A percentile compares a stretch with the other conserved stretches of the same genome.
phyloP scores from a whole-genome alignment of 768 basidiomycete genomes.

The Tulasnella calospora region DNA sequence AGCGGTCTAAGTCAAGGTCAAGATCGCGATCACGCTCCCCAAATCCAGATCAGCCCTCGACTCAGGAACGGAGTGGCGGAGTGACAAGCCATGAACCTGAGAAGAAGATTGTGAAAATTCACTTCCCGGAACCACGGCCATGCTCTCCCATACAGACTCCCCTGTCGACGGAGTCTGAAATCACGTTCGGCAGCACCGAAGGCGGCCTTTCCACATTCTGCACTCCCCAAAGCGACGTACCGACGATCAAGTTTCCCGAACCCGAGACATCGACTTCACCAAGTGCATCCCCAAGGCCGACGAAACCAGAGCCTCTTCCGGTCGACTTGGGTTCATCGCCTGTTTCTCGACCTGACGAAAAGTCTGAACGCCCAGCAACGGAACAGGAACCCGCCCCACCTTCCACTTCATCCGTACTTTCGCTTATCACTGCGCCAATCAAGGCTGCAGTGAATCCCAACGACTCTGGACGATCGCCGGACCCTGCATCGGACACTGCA shows the following conservation, averaged over 20 bases:
- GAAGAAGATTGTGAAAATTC: background rate
- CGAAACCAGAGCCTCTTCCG: background rate
- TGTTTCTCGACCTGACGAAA: background rate
- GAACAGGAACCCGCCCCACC: background rate
- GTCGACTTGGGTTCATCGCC: background rate
- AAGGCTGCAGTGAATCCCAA: background rate
- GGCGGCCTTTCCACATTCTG: background rate
- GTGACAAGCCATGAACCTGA: background rate
- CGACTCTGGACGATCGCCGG: background rate
- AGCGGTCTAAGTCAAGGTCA: background rate
- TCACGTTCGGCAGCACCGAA: background rate
- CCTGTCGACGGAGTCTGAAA: background rate
- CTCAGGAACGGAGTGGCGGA: background rate
- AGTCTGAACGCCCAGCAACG: background rate
- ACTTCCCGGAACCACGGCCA: conserved; percentile 1
- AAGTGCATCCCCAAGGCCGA: background rate
- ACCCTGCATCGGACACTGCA: background rate
- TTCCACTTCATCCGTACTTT: background rate
- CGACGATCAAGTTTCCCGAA: background rate
- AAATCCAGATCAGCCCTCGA: background rate
- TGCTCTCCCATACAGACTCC: background rate
- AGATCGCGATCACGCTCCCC: background rate
- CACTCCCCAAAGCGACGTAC: background rate
- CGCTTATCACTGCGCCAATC: background rate
- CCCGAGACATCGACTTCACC: background rate